phyloP scores from a whole-genome alignment of 441 rosid species.

The Biscutella laevigata region DNA sequence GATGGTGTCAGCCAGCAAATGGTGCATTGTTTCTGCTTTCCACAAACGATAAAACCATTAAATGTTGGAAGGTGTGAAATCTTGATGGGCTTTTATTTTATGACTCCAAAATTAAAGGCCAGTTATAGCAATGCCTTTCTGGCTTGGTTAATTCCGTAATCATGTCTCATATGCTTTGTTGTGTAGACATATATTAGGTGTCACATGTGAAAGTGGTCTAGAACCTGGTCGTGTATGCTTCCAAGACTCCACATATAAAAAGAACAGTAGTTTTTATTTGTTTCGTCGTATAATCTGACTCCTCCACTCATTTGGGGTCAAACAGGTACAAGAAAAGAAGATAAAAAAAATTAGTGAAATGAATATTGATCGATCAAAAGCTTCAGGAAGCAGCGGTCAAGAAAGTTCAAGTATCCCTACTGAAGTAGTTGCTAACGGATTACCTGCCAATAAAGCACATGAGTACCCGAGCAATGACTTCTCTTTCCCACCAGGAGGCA shows the following conservation, averaged over 20 bases:
- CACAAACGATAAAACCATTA: slow-evolving; percentile 94
- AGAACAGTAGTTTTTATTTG: neutral
- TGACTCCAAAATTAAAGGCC: neutral
- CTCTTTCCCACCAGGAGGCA: slow-evolving; percentile 63
- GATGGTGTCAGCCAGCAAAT: slow-evolving; percentile 92
- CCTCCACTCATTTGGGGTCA: slow-evolving; percentile 1
- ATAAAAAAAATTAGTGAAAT: slow-evolving; percentile 77
- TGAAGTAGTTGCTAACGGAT: slow-evolving; percentile 57
- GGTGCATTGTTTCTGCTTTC: slow-evolving; percentile 88
- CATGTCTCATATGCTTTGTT: neutral
- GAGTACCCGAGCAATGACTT: slow-evolving; percentile 47
- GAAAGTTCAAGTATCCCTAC: slow-evolving; percentile 53
- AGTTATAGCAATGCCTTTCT: neutral
- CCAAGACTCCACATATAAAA: neutral
- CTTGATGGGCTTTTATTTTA: neutral
- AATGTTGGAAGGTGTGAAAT: slow-evolving; percentile 76
- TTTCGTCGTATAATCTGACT: neutral
- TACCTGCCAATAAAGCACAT: slow-evolving; percentile 33
- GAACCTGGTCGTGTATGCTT: neutral
- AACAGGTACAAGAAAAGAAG: slow-evolving; percentile 96
- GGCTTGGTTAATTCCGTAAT: neutral
- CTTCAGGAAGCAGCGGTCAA: slow-evolving; percentile 43
- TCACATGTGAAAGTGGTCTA: slow-evolving; percentile 8
- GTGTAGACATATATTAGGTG: neutral
- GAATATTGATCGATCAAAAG: slow-evolving; percentile 67